Base-by-base conservation (phyloP, 169 alveolate species). In the Cryptosporidium parvum region DNA sequence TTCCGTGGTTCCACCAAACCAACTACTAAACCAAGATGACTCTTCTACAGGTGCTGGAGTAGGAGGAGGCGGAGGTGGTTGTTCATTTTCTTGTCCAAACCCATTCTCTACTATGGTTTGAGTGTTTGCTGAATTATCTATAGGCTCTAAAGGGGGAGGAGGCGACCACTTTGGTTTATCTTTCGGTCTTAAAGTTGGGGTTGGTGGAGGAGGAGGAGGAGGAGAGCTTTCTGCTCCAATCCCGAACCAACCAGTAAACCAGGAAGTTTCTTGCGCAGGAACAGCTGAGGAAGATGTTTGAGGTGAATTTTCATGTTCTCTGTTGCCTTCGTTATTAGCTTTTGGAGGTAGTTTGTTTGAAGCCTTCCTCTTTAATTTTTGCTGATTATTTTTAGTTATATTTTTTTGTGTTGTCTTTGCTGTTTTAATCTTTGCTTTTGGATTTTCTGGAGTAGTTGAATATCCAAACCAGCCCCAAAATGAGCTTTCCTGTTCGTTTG, bases 391-490 rank as follows among this genome's bases (percentile, higher is more conserved):
- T 58, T 73, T 73, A 10, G 53, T 33, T 14, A 53, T 73, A 37
- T 29, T 73, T 26, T 73, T 56, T 26, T 73, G 86, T 33, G 86
- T 58, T 18, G 48, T 26, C 42, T 73, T 73, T 2, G 29, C 59
- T 14, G 59, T 16, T 52, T 73, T 73, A 10, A 9, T 1, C 9
- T 52, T 73, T 26, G 45, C 9, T 1, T 31, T 29, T 33, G 58
- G 59, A 2, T 56, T 39, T 56, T 42, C 85, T 3, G 72, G 72
- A 0, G 39, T n/a, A 21, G 7, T 59, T 8, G 72, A 73, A 39
- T 73, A 45, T n/a, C 86, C 86, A 56, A 73, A 53, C 86, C 86
- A 73, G 2, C 71, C 52, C 86, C 86, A 73, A 39, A 73, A 73
- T 31, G 70, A 18, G 21, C 39, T 52, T 73, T 73, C 70, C 33